A percentile compares a stretch with the other conserved stretches of the same genome.
These are phyloP conservation scores for Diphasiastrum complanatum DNA, from an alignment of 83 land plant genomes.

Conservation along the genomic window DNA sequence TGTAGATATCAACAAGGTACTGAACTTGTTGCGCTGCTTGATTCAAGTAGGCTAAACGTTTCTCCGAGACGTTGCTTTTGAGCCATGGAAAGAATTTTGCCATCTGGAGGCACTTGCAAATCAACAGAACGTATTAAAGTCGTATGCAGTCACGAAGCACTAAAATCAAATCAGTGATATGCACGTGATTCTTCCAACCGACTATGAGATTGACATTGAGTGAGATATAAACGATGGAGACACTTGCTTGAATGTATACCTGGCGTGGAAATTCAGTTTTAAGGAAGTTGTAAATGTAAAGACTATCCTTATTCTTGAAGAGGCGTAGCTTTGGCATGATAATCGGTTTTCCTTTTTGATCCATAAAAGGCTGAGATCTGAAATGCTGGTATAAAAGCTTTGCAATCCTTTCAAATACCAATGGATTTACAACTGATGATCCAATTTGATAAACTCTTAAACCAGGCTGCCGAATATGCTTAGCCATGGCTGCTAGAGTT, in stretches of 20 bases:
- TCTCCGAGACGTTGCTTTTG: constrained; percentile 23
- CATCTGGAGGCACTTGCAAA: no score
- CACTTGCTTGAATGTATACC: constrained; percentile 5
- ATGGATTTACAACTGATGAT: constrained; percentile 76
- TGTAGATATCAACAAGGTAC: constrained; percentile 56
- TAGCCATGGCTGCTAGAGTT: constrained; percentile 71
- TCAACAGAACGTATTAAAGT: no score
- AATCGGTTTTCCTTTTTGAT: constrained; percentile 52
- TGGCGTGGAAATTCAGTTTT: constrained; percentile 18
- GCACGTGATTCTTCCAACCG: no score
- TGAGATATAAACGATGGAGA: background rate
- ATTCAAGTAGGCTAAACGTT: constrained; percentile 32
- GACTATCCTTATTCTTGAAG: constrained; percentile 44
- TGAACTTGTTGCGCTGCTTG: constrained; percentile 54
- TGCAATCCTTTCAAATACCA: constrained; percentile 48
- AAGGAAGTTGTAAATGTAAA: constrained; percentile 34
- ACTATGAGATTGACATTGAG: no score
- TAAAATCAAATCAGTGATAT: no score
- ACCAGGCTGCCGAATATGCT: constrained; percentile 39
- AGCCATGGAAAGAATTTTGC: constrained; percentile 4
- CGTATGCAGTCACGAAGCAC: no score
- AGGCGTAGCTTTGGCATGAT: constrained; percentile 37
- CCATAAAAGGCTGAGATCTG: constrained; percentile 48
- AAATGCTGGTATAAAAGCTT: constrained; percentile 51
- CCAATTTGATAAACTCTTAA: constrained; percentile 67